Conservation (phyloP, 768 basidiomycete species). For the Kwoniella sp. region DNA sequence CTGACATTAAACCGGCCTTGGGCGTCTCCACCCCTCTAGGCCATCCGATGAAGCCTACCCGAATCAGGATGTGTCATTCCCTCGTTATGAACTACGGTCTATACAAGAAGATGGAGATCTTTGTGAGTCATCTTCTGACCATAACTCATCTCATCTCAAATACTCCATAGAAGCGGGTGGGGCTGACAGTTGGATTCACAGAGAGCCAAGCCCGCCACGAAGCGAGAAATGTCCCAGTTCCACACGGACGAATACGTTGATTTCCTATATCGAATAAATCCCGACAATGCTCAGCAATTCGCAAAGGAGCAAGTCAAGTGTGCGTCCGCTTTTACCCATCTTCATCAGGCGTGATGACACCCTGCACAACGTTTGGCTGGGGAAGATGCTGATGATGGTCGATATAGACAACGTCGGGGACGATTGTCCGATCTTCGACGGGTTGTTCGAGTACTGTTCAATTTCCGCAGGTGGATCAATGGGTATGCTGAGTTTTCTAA, state of each 20-base stretch:
- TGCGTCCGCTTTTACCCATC: conserved; percentile 58
- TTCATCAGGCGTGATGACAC: too few species aligned
- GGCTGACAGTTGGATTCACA: conserved; percentile 54
- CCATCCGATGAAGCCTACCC: conserved; percentile 96
- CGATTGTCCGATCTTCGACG: conserved; percentile 98
- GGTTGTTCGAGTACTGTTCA: conserved; percentile 96
- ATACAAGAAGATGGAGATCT: conserved; percentile 99
- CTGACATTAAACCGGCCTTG: background rate
- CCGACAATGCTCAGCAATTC: conserved; percentile 90
- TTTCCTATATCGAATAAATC: conserved; percentile 88
- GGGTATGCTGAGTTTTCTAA: too few species aligned
- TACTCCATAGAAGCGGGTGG: too few species aligned
- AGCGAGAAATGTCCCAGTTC: conserved; percentile 98
- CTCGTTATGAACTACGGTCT: conserved; percentile 99
- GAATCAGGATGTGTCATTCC: conserved; percentile 99
- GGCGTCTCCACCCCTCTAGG: conserved; percentile 59
- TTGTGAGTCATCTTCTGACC: conserved; percentile 64
- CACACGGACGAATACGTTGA: conserved; percentile 99
- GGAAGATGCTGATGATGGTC: background rate
- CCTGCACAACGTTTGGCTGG: background rate
- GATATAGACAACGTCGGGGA: conserved; percentile 90
- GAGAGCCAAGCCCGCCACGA: conserved; percentile 98
- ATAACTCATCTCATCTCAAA: too few species aligned
- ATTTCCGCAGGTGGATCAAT: conserved; percentile 99
- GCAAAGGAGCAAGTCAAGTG: conserved; percentile 96